Percentiles rank a stretch among this genome's conserved stretches.
phyloP scores from a whole-genome alignment of 306 rosid species.

The Dalbergia cultrata region DNA sequence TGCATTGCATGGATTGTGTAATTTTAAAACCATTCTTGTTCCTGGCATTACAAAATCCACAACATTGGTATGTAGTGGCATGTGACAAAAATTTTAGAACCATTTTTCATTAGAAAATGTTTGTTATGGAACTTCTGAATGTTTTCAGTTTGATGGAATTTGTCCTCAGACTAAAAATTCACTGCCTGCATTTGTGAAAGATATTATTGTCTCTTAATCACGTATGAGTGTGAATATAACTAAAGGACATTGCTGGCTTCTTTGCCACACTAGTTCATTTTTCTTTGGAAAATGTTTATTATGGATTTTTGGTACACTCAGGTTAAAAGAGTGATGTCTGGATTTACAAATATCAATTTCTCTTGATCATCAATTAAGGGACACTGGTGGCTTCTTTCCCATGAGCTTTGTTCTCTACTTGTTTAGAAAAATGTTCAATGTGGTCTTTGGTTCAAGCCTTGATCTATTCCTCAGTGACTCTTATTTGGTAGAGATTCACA shows the following conservation, averaged over 20 bases:
- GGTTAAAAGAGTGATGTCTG: not conserved
- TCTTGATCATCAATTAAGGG: not conserved
- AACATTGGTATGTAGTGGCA: constrained; percentile 15
- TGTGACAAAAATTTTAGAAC: constrained; percentile 11
- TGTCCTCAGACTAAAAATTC: not conserved
- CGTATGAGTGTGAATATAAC: not conserved
- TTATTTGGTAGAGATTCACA: constrained; percentile 25
- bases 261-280: constrained; percentile 4
- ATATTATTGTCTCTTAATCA: constrained; percentile 10
- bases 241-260: not conserved
- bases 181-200: not conserved
- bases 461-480: constrained; percentile 4
- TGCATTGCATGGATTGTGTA: constrained; percentile 19
- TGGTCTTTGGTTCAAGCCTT: constrained; percentile 28
- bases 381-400: constrained; percentile 24
- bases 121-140: not conserved
- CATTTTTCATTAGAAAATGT: constrained; percentile 1
- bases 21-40: constrained; percentile 21
- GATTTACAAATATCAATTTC: constrained; percentile 13
- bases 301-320: constrained; percentile 31
- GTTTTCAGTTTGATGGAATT: constrained; percentile 28
- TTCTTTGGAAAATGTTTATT: constrained; percentile 26
- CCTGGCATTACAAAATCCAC: constrained; percentile 22
- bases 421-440: constrained; percentile 1
- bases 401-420: constrained; percentile 29